Percentiles rank a stretch among this genome's conserved stretches.
phyloP scores from a whole-genome alignment of 306 rosid species.

The Biancaea sappan region DNA sequence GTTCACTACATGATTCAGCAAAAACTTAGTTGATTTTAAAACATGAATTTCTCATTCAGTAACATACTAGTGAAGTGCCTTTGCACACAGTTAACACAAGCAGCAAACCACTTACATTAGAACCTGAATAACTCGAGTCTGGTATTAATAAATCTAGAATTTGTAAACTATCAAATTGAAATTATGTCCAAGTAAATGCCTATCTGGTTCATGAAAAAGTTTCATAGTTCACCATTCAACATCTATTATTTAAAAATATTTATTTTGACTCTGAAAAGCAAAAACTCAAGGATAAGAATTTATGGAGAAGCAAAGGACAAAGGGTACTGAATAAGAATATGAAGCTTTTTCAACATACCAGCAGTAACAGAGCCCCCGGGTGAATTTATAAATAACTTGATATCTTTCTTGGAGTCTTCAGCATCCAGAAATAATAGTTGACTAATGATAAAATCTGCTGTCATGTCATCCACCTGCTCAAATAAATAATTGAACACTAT shows the following conservation, averaged over 20 bases:
- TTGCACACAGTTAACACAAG: conserved; percentile 5
- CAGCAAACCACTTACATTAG: conserved; percentile 11
- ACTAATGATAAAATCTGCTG: conserved; percentile 87
- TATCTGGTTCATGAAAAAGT: not conserved
- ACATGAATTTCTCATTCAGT: not conserved
- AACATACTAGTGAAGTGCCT: not conserved
- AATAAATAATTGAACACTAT: conserved; percentile 24
- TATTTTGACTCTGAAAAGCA: not conserved
- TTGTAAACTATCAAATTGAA: conserved; percentile 4
- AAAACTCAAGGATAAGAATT: not conserved
- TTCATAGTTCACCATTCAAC: not conserved
- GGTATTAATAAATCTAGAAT: not conserved
- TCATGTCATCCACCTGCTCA: conserved; percentile 87
- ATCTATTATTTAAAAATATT: not conserved
- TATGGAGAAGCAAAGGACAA: not conserved
- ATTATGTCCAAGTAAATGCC: conserved; percentile 3
- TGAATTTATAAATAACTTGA: conserved; percentile 84
- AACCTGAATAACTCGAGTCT: not conserved
- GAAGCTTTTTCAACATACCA: conserved; percentile 50
- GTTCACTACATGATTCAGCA: conserved; percentile 2
- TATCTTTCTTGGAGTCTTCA: conserved; percentile 82
- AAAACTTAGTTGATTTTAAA: not conserved
- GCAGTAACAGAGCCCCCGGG: conserved; percentile 98
- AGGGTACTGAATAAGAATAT: not conserved
- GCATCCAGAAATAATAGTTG: conserved; percentile 92